These are phyloP conservation scores for Protomyces pachydermus DNA, from an alignment of 1,139 yeast genomes.

Conservation along the genomic window DNA sequence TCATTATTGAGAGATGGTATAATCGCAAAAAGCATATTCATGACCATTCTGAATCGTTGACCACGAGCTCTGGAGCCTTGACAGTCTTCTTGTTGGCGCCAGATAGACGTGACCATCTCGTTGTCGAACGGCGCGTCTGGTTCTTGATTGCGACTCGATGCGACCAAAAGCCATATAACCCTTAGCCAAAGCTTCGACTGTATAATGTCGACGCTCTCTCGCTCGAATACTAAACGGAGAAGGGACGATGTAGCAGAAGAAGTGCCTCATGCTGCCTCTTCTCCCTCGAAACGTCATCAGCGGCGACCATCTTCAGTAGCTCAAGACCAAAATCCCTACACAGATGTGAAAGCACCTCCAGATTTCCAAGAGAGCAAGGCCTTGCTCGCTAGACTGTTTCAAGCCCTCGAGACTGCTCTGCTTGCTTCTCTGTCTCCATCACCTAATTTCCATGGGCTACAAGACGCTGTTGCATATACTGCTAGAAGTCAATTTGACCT, in stretches of 20 bases:
- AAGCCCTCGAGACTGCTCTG: conserved; percentile 19
- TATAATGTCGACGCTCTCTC: not conserved
- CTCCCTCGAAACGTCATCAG: not conserved
- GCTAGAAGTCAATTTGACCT: conserved; percentile 9
- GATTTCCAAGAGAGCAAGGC: not conserved
- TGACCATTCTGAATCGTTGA: no score
- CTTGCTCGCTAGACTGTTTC: conserved; percentile 1
- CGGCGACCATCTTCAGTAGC: not conserved
- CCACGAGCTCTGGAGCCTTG: no score
- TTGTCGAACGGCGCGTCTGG: no score
- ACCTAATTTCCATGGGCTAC: conserved; percentile 8
- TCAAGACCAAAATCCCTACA: not conserved
- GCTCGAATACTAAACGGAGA: not conserved
- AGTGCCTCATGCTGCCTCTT: not conserved
- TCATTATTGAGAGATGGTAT: not conserved
- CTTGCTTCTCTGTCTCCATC: conserved; percentile 8
- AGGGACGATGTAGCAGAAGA: not conserved
- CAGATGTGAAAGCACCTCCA: not conserved
- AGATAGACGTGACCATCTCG: no score
- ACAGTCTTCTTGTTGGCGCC: no score
- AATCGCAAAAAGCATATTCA: no score
- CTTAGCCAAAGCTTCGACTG: no score
- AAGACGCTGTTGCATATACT: conserved; percentile 10
- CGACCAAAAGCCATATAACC: no score
- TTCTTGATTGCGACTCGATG: no score